Evolutionary conservation across 306 rosid species (phyloP), one percentile per base, ranked within the genome.

Genomic region (Cucumis cinereus): DNA sequence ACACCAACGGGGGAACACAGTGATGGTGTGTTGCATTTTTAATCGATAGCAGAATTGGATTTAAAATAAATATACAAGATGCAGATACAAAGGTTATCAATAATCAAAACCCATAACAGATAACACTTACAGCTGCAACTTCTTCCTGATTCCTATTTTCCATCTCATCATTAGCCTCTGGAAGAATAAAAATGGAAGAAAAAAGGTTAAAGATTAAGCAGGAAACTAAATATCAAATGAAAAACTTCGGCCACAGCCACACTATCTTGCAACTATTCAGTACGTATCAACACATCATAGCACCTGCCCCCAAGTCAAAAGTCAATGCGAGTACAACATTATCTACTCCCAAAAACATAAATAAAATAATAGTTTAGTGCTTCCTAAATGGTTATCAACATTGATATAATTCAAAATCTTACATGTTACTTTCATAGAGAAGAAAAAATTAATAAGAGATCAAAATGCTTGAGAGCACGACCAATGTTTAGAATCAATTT

Each of bases 81-180:
- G 13, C 12, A 14, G 35, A 67, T 67, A n/a, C 77, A 73, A 12
- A 52, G 20, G n/a, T 30, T 52, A 20, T n/a, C 4, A 28, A 78
- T 64, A 58, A 82, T 9, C 38, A 57, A 61, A 66, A 64, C 41
- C 40, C 23, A 49, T 47, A 60, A 68, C 79, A 57, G 75, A 45
- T 79, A 45, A 68, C 41, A 86, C 97, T 88, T 86, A 93, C 98
- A 49, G 77, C 55, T 77, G 68, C 26, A 74, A 79, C 79, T 49
- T 80, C 86, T 77, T 83, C 90, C 22, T 35, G 64, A 17, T 77
- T 47, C 75, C 52, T 52, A 52, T 52, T 50, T 66, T 47, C 62
- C 38, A 36, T 16, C 59, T 77, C 64, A 23, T 50, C 72, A 30
- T 85, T 81, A 17, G 72, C 77, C 73, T 78, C 97, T 91, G 96